These are phyloP conservation scores for Cryptomeria japonica DNA, from an alignment of 75 land plant genomes.

Conservation along the genomic window DNA sequence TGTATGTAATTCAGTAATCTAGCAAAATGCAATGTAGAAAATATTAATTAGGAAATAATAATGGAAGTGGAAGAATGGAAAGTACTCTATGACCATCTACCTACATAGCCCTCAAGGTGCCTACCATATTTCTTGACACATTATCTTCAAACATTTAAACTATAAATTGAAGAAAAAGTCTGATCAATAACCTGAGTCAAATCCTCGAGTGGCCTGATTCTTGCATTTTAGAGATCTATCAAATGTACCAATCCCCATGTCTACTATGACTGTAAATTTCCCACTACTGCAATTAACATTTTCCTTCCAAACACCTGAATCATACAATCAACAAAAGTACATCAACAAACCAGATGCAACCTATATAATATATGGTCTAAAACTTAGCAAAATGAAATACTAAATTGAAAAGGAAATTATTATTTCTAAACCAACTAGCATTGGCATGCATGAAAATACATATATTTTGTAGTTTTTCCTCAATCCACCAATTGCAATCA, in stretches of 20 bases:
- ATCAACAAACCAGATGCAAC: not conserved
- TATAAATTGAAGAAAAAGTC: not conserved
- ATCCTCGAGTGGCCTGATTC: not conserved
- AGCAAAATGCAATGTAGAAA: not conserved
- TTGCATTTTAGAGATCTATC: not conserved
- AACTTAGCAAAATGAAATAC: not conserved
- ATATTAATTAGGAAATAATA: not conserved
- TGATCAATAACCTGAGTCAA: not conserved
- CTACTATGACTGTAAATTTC: not conserved
- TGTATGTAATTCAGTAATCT: not conserved
- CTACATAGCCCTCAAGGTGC: not conserved
- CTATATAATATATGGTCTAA: not conserved
- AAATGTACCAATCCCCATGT: not conserved
- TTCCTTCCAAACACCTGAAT: constrained; percentile 8
- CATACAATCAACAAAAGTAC: not conserved
- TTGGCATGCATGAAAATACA: not conserved
- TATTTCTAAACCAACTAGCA: not conserved
- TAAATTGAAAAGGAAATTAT: not conserved
- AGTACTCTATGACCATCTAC: not conserved
- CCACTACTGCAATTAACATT: constrained; percentile 3
- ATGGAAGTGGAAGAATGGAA: not conserved
- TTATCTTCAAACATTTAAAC: not conserved
- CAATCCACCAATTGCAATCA: not conserved
- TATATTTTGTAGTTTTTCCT: not conserved
- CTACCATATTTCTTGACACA: not conserved